Evolutionary conservation across 1,284 basidiomycete species (phyloP), one percentile per base, ranked within the genome.

Genomic region (Schizopora paradoxa): DNA sequence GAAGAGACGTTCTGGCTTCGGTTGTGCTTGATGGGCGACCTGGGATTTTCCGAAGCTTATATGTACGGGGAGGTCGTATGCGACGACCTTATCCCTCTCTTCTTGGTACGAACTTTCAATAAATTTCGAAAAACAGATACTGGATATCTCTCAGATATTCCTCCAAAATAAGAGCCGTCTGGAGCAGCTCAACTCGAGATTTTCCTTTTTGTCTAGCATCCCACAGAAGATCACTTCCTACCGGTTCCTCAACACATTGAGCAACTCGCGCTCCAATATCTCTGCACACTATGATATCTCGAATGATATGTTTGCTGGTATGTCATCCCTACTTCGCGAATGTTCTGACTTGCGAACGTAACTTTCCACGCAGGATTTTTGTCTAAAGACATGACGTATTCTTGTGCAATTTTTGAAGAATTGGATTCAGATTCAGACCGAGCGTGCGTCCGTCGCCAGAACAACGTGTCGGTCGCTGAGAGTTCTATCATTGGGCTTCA

Each of bases 331-430:
- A n/a, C 44, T 4, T 19, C 16, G n/a, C 25, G 23, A 16, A 22
- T 16, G n/a, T 29, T n/a, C 14, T 31, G 10, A 16, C 16, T 38
- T 13, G 25, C 8, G 11, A 6, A 33, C 33, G 39, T 46, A 14
- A 54, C 54, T 23, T 66, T 64, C 60, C 64, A 67, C 53, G 49
- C 57, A 73, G 79, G 76, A 0, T 89, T 89, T 61, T 61, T 90
- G 21, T 82, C 78, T 1, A 59, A 69, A 43, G 86, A 91, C 60
- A 90, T 91, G 86, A 89, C 82, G 13, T 90, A 91, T 61, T 86
- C 82, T 0, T 88, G 81, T 57, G 85, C 76, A 4, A 83, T 87
- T 51, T 88, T 82, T 58, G 65, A 75, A 10, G 74, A 80, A 26
- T 63, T 84, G 1, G 77, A 86, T 54, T 74, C 70, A 3, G 84